A percentile compares a stretch with the other conserved stretches of the same genome.
Conservation (phyloP, 2,329 filamentous ascomycete genomes). For the Periconia sp. region DNA sequence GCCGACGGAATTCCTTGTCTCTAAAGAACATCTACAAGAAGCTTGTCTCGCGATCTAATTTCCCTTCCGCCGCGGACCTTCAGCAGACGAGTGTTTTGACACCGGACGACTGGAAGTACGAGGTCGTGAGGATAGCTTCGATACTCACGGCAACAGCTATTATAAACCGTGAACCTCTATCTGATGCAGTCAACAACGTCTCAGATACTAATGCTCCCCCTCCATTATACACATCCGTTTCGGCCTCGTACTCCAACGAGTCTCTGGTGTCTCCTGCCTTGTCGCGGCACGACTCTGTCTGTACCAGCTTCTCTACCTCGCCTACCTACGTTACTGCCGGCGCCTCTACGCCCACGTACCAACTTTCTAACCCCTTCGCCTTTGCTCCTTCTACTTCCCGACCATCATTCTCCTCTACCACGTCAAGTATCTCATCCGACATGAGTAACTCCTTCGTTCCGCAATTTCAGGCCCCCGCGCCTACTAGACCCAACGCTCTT, state of each 20-base stretch:
- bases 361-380: conserved; percentile 9
- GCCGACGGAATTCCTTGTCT: conserved; percentile 20
- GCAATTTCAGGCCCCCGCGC: conserved; percentile 12
- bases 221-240: too few relatives aligned
- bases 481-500: too few relatives aligned
- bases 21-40: conserved; percentile 26
- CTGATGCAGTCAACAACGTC: conserved; percentile 28
- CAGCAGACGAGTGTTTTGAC: conserved; percentile 17
- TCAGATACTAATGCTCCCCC: too few relatives aligned
- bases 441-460: conserved; percentile 15
- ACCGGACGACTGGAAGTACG: conserved; percentile 38
- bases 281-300: conserved; percentile 23
- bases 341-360: conserved; percentile 5
- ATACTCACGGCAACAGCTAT: conserved; percentile 43
- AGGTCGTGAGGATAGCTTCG: conserved; percentile 41
- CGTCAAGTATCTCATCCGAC: too few relatives aligned
- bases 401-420: conserved; percentile 4
- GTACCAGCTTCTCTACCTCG: conserved; percentile 20
- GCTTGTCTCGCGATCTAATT: conserved; percentile 27
- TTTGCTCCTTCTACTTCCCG: conserved; percentile 19
- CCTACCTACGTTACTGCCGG: conserved; percentile 20
- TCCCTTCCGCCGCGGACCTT: conserved; percentile 19
- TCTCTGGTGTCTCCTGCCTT: conserved; percentile 23
- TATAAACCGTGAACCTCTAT: conserved; percentile 29
- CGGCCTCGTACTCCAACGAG: too few relatives aligned